phyloP scores from a whole-genome alignment of 2,329 filamentous ascomycete genomes.

The Fusarium domesticum region DNA sequence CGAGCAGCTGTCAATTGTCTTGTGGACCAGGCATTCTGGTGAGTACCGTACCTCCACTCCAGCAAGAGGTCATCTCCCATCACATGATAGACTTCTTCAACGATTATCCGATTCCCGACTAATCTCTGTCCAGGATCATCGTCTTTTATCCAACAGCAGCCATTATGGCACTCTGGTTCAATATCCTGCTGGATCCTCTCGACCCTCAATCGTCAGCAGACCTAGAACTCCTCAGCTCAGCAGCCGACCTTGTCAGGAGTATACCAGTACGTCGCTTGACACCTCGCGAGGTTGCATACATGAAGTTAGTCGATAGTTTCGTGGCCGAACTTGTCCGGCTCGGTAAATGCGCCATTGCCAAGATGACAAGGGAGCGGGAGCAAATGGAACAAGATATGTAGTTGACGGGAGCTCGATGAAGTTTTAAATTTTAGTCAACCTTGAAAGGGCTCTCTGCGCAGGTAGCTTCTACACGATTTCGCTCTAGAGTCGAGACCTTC shows the following conservation, averaged over 20 bases:
- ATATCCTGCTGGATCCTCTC: conserved; percentile 48
- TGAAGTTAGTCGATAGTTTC: conserved; percentile 43
- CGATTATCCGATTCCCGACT: too few species aligned
- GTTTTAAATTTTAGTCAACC: too few species aligned
- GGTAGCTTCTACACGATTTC: too few species aligned
- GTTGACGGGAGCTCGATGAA: too few species aligned
- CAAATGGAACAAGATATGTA: neutral
- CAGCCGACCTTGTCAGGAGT: conserved; percentile 43
- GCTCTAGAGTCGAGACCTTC: too few species aligned
- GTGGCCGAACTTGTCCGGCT: conserved; percentile 44
- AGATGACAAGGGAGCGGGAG: conserved; percentile 4
- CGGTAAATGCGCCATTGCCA: conserved; percentile 40
- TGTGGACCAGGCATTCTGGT: conserved; percentile 50
- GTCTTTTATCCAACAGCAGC: conserved; percentile 57
- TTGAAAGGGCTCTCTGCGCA: too few species aligned
- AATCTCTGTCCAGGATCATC: conserved; percentile 42
- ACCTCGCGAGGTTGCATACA: conserved; percentile 37
- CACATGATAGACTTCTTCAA: too few species aligned
- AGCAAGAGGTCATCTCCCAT: too few species aligned
- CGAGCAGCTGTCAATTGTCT: conserved; percentile 41
- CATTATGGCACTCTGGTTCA: conserved; percentile 53
- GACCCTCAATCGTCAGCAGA: conserved; percentile 43
- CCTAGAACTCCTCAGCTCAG: conserved; percentile 43
- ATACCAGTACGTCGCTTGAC: conserved; percentile 33
- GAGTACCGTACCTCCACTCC: too few species aligned